phyloP scores from a whole-genome alignment of 202 grass and related monocot species.

The Cymbopogon flexuosus region DNA sequence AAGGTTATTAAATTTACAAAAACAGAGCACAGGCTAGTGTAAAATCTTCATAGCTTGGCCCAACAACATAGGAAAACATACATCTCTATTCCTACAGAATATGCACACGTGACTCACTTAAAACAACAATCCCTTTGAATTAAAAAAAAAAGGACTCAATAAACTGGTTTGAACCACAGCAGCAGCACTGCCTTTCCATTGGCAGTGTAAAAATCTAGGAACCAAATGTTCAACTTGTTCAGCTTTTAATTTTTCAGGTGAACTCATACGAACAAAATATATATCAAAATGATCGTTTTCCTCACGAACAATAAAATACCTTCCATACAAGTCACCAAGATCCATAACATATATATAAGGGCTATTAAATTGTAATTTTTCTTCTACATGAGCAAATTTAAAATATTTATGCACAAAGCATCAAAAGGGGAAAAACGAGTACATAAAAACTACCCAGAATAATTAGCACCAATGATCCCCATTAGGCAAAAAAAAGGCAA shows the following conservation, averaged over 20 bases:
- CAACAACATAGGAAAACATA: background rate
- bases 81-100: background rate
- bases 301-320: background rate
- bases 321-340: background rate
- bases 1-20: no score
- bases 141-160: background rate
- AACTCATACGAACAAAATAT: background rate
- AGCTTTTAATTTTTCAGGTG: background rate
- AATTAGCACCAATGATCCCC: background rate
- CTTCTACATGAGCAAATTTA: background rate
- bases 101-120: background rate
- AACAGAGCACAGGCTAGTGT: no score
- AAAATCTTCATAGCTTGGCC: background rate
- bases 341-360: background rate
- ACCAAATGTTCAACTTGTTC: background rate
- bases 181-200: background rate
- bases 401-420: background rate
- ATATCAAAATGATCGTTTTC: constrained; percentile 5
- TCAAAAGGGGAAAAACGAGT: background rate
- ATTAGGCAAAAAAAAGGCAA: constrained; percentile 5
- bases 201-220: background rate
- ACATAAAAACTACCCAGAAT: background rate
- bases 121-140: background rate
- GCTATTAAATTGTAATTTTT: background rate
- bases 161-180: background rate